Evolutionary conservation across 2,329 filamentous ascomycete species (phyloP).

Genomic region (Talaromyces islandicus): DNA sequence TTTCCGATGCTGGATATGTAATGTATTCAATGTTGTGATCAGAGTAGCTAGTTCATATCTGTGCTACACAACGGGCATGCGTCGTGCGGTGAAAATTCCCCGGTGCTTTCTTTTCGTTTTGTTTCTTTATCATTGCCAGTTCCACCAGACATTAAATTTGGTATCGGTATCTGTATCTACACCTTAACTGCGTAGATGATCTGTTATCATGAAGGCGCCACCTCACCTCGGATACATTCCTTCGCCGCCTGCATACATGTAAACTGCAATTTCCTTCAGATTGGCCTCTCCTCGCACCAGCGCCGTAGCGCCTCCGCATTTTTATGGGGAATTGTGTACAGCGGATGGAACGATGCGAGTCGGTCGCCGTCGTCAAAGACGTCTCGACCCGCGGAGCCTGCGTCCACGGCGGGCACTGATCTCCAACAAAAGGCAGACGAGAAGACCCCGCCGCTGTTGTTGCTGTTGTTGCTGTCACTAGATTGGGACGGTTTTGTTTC

Average conservation of each 20-base stretch:
- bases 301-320: constrained; percentile 58
- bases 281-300: constrained; percentile 50
- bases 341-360: constrained; percentile 67
- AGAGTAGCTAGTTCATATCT: background rate
- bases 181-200: background rate
- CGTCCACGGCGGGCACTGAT: constrained; percentile 43
- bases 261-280: background rate
- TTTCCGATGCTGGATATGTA: background rate
- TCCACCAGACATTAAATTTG: background rate
- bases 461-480: constrained; percentile 10
- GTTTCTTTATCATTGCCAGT: background rate
- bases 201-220: background rate
- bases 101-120: background rate
- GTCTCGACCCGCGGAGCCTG: constrained; percentile 56
- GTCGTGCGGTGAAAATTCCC: background rate
- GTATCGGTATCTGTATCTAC: background rate
- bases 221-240: background rate
- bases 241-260: background rate
- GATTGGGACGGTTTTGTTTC: constrained; percentile 18
- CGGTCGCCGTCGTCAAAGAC: constrained; percentile 45
- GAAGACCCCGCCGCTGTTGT: constrained; percentile 20
- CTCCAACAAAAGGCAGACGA: constrained; percentile 34
- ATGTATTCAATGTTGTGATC: background rate
- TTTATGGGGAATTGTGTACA: constrained; percentile 75
- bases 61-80: background rate